Percentiles rank a stretch among this genome's conserved stretches.
phyloP scores from a whole-genome alignment of 1,284 basidiomycete species.

The Trametes versicolor region DNA sequence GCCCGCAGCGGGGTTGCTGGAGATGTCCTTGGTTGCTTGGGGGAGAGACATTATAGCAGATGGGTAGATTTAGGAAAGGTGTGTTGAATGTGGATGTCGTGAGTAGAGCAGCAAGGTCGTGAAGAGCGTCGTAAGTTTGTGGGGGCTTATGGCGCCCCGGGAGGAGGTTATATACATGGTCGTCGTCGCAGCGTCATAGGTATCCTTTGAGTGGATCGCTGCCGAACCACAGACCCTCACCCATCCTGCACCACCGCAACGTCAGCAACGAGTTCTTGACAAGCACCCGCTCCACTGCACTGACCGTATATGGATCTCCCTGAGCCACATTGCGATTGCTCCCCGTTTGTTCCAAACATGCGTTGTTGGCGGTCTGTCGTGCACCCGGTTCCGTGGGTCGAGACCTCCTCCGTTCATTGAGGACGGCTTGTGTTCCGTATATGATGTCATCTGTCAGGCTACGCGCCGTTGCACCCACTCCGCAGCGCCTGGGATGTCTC shows the following conservation, averaged over 20 bases:
- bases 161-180: constrained; percentile 10
- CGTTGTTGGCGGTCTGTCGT: background rate
- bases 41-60: constrained; percentile 67
- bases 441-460: constrained; percentile 2
- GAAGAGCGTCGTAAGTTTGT: constrained; percentile 23
- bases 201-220: constrained; percentile 1
- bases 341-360: background rate
- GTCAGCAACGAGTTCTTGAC: constrained; percentile 10
- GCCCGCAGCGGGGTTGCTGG: constrained; percentile 57
- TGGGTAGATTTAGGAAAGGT: constrained; percentile 8
- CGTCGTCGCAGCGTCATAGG: constrained; percentile 24
- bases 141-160: background rate
- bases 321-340: constrained; percentile 10
- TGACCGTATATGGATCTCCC: constrained; percentile 7
- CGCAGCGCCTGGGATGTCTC: no score
- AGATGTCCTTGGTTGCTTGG: constrained; percentile 64
- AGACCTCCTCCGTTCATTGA: background rate
- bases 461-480: no score
- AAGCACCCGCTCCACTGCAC: constrained; percentile 12
- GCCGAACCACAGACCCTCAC: background rate
- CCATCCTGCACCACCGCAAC: constrained; percentile 19
- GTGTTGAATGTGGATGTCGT: constrained; percentile 18
- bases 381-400: background rate
- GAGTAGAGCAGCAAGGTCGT: constrained; percentile 17
- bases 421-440: background rate